These are phyloP conservation scores for Bombardia bombarda DNA, from an alignment of 495 filamentous ascomycete species.

Conservation along the genomic window DNA sequence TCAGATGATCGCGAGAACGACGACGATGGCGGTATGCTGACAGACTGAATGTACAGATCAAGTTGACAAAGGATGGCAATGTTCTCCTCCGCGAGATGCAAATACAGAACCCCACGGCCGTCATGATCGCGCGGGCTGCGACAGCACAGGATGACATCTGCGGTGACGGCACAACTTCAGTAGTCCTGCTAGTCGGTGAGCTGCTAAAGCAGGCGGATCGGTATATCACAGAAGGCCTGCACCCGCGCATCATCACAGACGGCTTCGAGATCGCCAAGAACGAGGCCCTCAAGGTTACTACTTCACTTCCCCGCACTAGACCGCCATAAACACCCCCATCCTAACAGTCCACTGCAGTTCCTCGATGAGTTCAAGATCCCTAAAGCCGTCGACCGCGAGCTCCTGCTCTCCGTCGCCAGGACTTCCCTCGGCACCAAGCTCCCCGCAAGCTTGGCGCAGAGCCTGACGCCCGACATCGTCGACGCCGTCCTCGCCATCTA, in stretches of 20 bases:
- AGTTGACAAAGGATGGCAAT: constrained; percentile 97
- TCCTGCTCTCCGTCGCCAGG: constrained; percentile 85
- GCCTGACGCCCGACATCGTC: constrained; percentile 87
- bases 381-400: constrained; percentile 82
- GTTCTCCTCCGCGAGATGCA: constrained; percentile 96
- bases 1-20: constrained; percentile 9
- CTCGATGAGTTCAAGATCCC: constrained; percentile 88
- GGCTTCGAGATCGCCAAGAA: constrained; percentile 95
- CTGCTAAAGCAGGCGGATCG: constrained; percentile 95
- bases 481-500: constrained; percentile 95
- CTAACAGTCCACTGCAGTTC: constrained; percentile 57
- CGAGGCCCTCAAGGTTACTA: constrained; percentile 74
- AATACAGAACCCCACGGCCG: constrained; percentile 83
- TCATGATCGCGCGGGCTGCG: constrained; percentile 97
- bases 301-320: neutral
- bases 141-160: constrained; percentile 98
- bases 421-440: constrained; percentile 94
- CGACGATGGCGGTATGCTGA: neutral
- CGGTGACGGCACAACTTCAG: constrained; percentile 95
- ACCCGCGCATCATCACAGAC: constrained; percentile 94
- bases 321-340: neutral
- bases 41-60: constrained; percentile 57
- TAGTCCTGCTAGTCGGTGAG: constrained; percentile 92
- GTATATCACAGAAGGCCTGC: constrained; percentile 87
- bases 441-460: constrained; percentile 77